phyloP scores from a whole-genome alignment of 2,329 filamentous ascomycete species.

The Colletotrichum neosansevieriae region DNA sequence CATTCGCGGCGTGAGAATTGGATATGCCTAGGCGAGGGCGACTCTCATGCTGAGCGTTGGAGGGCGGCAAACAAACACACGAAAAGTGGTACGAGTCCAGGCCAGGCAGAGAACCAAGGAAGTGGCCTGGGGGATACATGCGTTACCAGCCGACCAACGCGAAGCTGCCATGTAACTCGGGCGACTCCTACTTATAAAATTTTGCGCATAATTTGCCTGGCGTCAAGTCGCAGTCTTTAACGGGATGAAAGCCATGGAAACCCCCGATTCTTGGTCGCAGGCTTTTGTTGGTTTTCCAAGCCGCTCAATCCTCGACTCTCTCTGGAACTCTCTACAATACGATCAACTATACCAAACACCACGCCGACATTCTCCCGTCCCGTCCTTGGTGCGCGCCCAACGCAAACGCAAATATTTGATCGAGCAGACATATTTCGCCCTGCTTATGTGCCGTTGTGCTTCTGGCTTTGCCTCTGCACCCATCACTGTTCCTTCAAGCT shows the following conservation, averaged over 20 bases:
- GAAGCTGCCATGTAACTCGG: constrained; percentile 9
- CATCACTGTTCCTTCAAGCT: background rate
- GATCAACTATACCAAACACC: constrained; percentile 9
- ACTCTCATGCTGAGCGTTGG: background rate
- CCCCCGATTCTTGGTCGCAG: constrained; percentile 23
- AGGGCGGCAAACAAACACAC: background rate
- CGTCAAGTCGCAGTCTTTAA: constrained; percentile 19
- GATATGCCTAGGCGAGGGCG: too few species aligned
- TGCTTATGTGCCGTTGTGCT: background rate
- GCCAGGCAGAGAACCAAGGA: background rate
- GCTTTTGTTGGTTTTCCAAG: constrained; percentile 19
- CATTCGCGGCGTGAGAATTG: too few species aligned
- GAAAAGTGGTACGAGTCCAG: constrained; percentile 11
- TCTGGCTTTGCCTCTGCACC: constrained; percentile 1
- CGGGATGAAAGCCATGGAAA: constrained; percentile 35
- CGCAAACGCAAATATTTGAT: background rate
- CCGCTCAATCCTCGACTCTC: constrained; percentile 19
- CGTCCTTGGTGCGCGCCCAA: background rate
- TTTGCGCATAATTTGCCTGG: constrained; percentile 24
- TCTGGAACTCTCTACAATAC: constrained; percentile 18
- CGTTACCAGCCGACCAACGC: background rate
- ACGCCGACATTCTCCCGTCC: constrained; percentile 18
- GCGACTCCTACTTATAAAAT: constrained; percentile 27
- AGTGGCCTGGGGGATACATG: background rate
- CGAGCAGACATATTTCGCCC: background rate